These are phyloP conservation scores for Aureobasidium subglaciale DNA, from an alignment of 2,329 filamentous ascomycete genomes.

Conservation along the genomic window DNA sequence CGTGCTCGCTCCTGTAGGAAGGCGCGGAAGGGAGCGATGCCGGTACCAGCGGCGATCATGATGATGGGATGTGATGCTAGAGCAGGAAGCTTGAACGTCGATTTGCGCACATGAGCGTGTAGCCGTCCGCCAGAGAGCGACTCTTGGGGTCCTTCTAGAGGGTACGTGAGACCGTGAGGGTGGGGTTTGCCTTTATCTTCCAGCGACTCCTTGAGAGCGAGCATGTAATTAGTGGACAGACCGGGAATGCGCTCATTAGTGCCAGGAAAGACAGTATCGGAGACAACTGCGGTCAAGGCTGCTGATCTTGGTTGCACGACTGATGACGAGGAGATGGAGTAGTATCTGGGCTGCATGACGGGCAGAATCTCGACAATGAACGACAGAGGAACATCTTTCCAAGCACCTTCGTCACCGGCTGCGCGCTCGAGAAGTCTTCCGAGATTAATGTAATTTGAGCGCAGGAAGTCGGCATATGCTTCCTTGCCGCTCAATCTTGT, in stretches of 20 bases:
- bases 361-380: slow-evolving; percentile 28
- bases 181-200: neutral
- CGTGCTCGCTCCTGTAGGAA: slow-evolving; percentile 37
- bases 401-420: slow-evolving; percentile 20
- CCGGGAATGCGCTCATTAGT: slow-evolving; percentile 27
- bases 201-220: slow-evolving; percentile 21
- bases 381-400: slow-evolving; percentile 29
- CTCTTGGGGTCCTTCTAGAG: neutral
- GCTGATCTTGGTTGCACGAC: slow-evolving; percentile 31
- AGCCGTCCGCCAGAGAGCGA: neutral
- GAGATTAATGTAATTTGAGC: slow-evolving; percentile 32
- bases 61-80: slow-evolving; percentile 41
- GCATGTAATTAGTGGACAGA: slow-evolving; percentile 35
- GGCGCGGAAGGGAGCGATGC: slow-evolving; percentile 42
- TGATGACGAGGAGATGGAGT: slow-evolving; percentile 33
- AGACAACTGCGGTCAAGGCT: slow-evolving; percentile 35
- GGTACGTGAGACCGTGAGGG: slow-evolving; percentile 10
- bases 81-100: slow-evolving; percentile 42
- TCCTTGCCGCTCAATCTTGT: slow-evolving; percentile 24
- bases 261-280: slow-evolving; percentile 25
- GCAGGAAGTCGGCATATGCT: slow-evolving; percentile 28
- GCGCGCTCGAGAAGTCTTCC: slow-evolving; percentile 31
- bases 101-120: slow-evolving; percentile 34
- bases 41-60: slow-evolving; percentile 47
- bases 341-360: slow-evolving; percentile 28